Base-by-base conservation (phyloP, 345 rosid genomes). In the Psidium friedrichsthalianum region DNA sequence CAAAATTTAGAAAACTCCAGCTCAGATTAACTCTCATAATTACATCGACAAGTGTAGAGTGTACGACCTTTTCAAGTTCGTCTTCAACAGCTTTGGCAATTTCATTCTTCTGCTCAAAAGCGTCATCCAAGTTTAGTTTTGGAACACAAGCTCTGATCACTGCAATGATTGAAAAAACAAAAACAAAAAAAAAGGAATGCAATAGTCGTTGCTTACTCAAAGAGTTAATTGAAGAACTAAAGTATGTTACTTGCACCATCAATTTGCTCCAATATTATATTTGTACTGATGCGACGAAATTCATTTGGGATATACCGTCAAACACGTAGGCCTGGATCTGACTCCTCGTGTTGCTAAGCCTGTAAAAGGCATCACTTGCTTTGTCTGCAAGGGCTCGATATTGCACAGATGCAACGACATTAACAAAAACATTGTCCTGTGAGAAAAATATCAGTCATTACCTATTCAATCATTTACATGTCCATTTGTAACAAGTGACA, bases 321-420 rank as follows among this genome's bases (percentile, higher is more conserved):
- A 91, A 91, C 27, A 89, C 92, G 74, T 91, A 91, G 84, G 93
- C 89, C 83, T 91, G 91, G 85, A 91, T 89, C 82, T 91, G 93
- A 74, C 76, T 25, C 64, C 86, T 87, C 18, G 93, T 88, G 90
- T 91, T 91, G 87, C 69, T 85, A 44, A 91, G 93, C 84, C 86
- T 89, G 85, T 91, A 89, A 84, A 87, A 91, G 78, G 93, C 93
- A 86, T 91, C 90, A 27, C 21, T 86, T 5, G 93, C 93, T 27
- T 91, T 88, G 36, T 85, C 83, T 14, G 88, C 89, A 83, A 91
- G 53, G 51, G 90, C 89, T n/a, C 90, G 92, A 51, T 91, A 91
- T 86, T 91, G 92, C 29, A 91, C 81, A 56, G 93, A 91, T 25
- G 91, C 93, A 56, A 91, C 91, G 58, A 91, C 90, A 85, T 89